Percentiles rank a stretch among this genome's conserved stretches.
Conservation (phyloP, 257 asterid genomes). For the Henckelia pumila region DNA sequence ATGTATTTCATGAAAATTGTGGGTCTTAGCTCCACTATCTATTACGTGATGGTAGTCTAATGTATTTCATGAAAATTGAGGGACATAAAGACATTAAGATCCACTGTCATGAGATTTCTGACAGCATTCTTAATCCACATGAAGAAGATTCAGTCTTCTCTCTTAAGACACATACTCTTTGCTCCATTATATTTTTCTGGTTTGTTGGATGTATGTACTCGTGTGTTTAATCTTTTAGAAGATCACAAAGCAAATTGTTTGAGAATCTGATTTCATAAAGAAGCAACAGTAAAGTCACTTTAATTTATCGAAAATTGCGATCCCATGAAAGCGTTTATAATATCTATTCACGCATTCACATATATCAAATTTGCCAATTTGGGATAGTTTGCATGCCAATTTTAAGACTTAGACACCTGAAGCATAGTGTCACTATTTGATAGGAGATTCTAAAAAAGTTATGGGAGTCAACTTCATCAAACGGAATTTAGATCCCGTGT, state of each 20-base stretch:
- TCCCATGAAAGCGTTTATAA: too few relatives aligned
- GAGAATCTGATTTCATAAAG: constrained; percentile 6
- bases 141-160: constrained; percentile 1
- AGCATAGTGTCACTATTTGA: too few relatives aligned
- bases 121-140: not conserved
- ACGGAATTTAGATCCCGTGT: too few relatives aligned
- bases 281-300: constrained; percentile 3
- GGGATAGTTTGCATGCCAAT: too few relatives aligned
- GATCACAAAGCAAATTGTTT: constrained; percentile 16
- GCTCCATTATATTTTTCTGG: constrained; percentile 1
- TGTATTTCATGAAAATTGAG: constrained; percentile 7
- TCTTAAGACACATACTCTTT: constrained; percentile 1
- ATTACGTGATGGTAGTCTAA: not conserved
- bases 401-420: too few relatives aligned
- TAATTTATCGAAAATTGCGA: not conserved
- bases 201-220: not conserved
- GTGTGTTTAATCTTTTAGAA: not conserved
- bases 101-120: constrained; percentile 12
- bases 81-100: not conserved
- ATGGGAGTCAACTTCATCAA: too few relatives aligned
- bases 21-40: not conserved
- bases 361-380: too few relatives aligned
- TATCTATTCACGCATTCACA: too few relatives aligned
- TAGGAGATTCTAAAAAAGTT: too few relatives aligned
- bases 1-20: constrained; percentile 4